Evolutionary conservation across 2,329 filamentous ascomycete genomes (phyloP), one percentile per base, ranked within the genome.

Genomic region (Iodosphaeria phyllophila): DNA sequence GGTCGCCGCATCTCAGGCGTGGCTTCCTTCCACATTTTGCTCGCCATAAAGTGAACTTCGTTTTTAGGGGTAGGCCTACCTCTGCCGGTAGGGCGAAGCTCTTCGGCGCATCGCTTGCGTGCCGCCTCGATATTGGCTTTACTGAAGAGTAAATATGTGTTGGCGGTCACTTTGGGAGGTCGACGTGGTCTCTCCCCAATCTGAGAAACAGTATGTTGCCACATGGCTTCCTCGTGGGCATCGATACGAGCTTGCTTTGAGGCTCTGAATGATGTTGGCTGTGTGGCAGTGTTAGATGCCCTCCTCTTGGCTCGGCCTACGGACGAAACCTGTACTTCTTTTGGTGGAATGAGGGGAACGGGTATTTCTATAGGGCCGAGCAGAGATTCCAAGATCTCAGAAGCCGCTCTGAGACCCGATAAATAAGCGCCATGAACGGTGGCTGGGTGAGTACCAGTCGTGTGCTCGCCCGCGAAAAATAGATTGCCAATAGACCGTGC

Each of bases 361-460:
- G 77, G 76, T 8, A 92, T 56, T 22, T 74, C 54, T 30, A 98
- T 82, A 1, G 82, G 74, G 1, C 89, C 89, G 16, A 89, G 58
- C 44, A 93, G 65, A 3, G 68, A 57, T 27, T 86, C 74, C 18
- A 92, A 57, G 3, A 98, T 66, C 41, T 95, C 84, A 3, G 78
- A 74, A 8, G 89, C 89, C 4, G 77, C 89, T 24, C 89, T 74
- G 5, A 98, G 59, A 3, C 89, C 91, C 2, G 89, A 93, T 4
- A 98, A 58, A 43, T 95, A 98, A 6, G 89, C 91, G 5, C 89
- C 89, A 37, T 98, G 89, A 1, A 98, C 89, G 3, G 89, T 98
- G 16, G 91, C 89, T 8, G 91, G 89, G 44, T 98, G 84, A 1
- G 83, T 92, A 23, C 80, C 83, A 38, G 79, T 93, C 1, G 91